Base-by-base conservation (phyloP, 768 basidiomycete species). In the Boletus sp. region DNA sequence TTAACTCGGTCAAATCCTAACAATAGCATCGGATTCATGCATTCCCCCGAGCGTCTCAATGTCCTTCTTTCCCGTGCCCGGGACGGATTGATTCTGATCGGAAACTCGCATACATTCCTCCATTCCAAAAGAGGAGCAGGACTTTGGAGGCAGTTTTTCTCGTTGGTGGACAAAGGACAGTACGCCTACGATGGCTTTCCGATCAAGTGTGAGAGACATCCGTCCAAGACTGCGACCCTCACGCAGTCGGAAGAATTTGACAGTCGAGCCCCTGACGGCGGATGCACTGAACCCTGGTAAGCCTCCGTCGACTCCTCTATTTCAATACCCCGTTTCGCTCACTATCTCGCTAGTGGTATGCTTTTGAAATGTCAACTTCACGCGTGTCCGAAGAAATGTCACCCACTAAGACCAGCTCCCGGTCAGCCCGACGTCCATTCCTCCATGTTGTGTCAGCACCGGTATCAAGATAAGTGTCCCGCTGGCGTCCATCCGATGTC, bases 61-160 rank as follows among this genome's bases (percentile, higher is more conserved):
- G 87, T 89, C n/a, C 72, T 89, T 2, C 73, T 89, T 11, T 88
- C 87, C 0, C 81, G 87, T 11, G 84, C 87, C 7, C 78, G 87
- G 3, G 72, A 88, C 57, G 83, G 77, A 0, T 63, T 87, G 14
- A 80, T 89, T 53, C 76, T 89, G 67, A 78, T 89, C 23, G 87
- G 87, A 7, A 87, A 88, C 59, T 70, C 78, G 0, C 60, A 80
- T 4, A 89, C 87, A 0, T 88, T 88, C 71, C 64, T 69, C 39
- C 71, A 75, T 5, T 73, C 86, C 7, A 76, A 75, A 32, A 83
- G 77, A 56, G 85, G 85, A 1, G 68, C 66, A 5, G 72, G 72
- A 1, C 51, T 85, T 0, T 88, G 86, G 86, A 61, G 48, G 0
- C 62, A 65, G 13, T 72, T 88, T 6, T 78, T 88, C 48, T 62